Conservation (phyloP, 2,329 filamentous ascomycete genomes). For the Diaporthe sp. region DNA sequence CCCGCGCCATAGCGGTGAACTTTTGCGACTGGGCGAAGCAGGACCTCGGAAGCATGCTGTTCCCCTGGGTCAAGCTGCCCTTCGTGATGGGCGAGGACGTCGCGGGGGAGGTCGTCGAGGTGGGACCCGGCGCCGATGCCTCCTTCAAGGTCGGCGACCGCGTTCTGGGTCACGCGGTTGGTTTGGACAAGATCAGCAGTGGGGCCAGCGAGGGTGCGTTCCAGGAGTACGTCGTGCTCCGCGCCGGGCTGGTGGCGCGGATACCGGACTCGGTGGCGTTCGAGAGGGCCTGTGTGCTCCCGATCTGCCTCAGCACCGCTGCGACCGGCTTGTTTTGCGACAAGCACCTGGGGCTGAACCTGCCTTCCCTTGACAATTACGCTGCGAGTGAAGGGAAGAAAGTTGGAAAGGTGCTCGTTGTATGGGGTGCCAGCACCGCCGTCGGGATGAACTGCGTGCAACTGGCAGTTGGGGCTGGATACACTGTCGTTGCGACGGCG, state of each 20-base stretch:
- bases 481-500: constrained; percentile 58
- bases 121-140: constrained; percentile 46
- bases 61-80: constrained; percentile 51
- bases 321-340: constrained; percentile 46
- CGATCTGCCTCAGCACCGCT: constrained; percentile 49
- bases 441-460: constrained; percentile 63
- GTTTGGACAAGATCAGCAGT: constrained; percentile 43
- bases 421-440: constrained; percentile 60
- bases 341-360: constrained; percentile 43
- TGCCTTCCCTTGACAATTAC: constrained; percentile 20
- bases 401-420: constrained; percentile 43
- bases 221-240: constrained; percentile 46
- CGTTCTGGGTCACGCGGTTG: constrained; percentile 48
- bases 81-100: constrained; percentile 52
- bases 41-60: constrained; percentile 45
- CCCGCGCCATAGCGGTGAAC: constrained; percentile 52
- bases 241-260: constrained; percentile 2
- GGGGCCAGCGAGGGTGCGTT: constrained; percentile 46
- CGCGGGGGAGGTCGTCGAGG: constrained; percentile 52
- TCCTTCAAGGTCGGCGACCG: constrained; percentile 53
- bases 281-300: constrained; percentile 47
- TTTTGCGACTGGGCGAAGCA: constrained; percentile 45
- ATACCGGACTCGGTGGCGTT: constrained; percentile 48
- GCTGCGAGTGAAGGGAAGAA: not conserved
- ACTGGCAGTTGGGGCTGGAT: constrained; percentile 58